These are phyloP conservation scores for Zopfia rhizophila DNA, from an alignment of 2,329 filamentous ascomycete genomes.

Conservation along the genomic window DNA sequence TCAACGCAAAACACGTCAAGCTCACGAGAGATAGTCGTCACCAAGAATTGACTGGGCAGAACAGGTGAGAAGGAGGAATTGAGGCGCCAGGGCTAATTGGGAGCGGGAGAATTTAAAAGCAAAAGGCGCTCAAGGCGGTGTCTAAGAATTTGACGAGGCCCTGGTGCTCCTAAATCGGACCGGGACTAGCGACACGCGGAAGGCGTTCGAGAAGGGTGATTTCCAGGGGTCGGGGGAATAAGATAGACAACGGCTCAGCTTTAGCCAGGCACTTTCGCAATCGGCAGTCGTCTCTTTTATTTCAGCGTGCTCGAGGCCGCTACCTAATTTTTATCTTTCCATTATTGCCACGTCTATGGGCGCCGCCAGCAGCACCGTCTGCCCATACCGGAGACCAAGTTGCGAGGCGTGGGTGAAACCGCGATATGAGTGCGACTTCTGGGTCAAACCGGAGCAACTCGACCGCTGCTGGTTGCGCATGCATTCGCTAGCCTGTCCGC, in stretches of 20 bases:
- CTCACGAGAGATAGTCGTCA: conserved; percentile 1
- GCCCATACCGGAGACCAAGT: too few relatives aligned
- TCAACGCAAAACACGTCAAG: conserved; percentile 13
- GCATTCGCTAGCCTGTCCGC: conserved; percentile 6
- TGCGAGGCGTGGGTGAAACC: conserved; percentile 6
- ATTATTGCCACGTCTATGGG: conserved; percentile 15
- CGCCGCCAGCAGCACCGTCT: conserved; percentile 1
- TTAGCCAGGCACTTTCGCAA: too few relatives aligned
- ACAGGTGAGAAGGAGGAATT: conserved; percentile 4
- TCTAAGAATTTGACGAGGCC: conserved; percentile 19
- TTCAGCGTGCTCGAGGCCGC: not conserved
- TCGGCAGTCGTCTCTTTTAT: too few relatives aligned
- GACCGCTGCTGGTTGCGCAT: not conserved
- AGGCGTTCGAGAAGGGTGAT: conserved; percentile 16
- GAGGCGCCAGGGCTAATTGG: not conserved
- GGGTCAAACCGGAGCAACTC: conserved; percentile 13
- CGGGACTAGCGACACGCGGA: conserved; percentile 21
- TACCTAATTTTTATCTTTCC: conserved; percentile 1
- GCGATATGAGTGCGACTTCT: not conserved
- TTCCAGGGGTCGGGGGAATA: conserved; percentile 15
- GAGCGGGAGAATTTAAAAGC: conserved; percentile 17
- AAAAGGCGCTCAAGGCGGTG: conserved; percentile 17
- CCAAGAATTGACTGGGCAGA: conserved; percentile 1
- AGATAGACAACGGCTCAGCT: conserved; percentile 6
- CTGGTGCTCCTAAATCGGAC: conserved; percentile 18